A percentile compares a stretch with the other conserved stretches of the same genome.
phyloP scores from a whole-genome alignment of 73 alveolate genomes.

The Stentor roeselii region DNA sequence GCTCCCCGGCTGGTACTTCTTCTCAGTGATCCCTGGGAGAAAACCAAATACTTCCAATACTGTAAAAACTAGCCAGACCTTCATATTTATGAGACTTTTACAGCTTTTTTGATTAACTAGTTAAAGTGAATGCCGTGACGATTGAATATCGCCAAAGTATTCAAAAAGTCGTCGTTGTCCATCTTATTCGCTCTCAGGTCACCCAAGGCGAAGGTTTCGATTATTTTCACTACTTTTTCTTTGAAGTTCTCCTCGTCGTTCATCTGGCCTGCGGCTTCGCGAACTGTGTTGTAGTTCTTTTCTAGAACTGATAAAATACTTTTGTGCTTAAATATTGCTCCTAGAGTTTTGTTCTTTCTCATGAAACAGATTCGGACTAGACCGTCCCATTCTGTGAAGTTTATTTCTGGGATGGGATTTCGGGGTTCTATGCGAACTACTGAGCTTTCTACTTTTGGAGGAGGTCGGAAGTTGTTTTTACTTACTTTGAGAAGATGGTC shows the following conservation, averaged over 20 bases:
- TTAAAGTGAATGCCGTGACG: conserved; percentile 84
- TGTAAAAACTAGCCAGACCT: too few relatives aligned
- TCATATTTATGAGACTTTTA: too few relatives aligned
- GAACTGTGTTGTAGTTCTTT: conserved; percentile 63
- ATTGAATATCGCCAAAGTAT: conserved; percentile 73
- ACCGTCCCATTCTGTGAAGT: conserved; percentile 99
- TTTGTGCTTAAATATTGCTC: conserved; percentile 93
- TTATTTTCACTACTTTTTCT: conserved; percentile 58
- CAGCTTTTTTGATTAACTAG: too few relatives aligned
- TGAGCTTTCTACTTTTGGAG: conserved; percentile 98
- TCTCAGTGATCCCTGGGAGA: conserved; percentile 27
- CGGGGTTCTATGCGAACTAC: conserved; percentile 97
- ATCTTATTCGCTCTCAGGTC: conserved; percentile 90
- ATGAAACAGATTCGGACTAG: conserved; percentile 92
- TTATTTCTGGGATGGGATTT: conserved; percentile 90
- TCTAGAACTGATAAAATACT: conserved; percentile 79
- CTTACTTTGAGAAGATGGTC: conserved; percentile 96
- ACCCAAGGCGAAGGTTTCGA: conserved; percentile 64
- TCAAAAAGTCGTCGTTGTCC: conserved; percentile 81
- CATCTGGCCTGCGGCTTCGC: conserved; percentile 41
- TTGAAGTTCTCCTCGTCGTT: conserved; percentile 60
- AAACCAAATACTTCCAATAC: too few relatives aligned
- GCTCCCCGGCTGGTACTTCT: not conserved
- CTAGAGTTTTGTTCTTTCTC: conserved; percentile 95
- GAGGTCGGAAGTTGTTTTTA: conserved; percentile 96